Percentiles rank a stretch among this genome's conserved stretches.
phyloP scores from a whole-genome alignment of 2,329 filamentous ascomycete species.

The Calonectria hongkongensis region DNA sequence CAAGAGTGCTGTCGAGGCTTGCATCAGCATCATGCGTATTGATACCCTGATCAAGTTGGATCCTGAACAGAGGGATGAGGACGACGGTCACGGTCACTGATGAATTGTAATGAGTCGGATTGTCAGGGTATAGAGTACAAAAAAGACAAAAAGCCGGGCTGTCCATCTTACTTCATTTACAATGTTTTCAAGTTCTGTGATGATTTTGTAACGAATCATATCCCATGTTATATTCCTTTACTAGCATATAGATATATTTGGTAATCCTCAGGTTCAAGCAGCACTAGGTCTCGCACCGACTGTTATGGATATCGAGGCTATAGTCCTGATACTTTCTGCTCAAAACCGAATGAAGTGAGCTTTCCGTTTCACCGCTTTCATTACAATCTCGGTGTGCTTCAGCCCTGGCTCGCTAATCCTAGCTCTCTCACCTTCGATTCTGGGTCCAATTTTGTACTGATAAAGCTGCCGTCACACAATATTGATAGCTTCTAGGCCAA shows the following conservation, averaged over 20 bases:
- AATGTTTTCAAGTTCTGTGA: constrained; percentile 20
- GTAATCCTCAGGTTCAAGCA: background rate
- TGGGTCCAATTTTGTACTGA: no score
- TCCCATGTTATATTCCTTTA: constrained; percentile 22
- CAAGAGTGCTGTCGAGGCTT: constrained; percentile 98
- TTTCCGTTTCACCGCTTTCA: background rate
- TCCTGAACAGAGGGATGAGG: constrained; percentile 84
- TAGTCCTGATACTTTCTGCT: background rate
- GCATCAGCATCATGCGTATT: constrained; percentile 99
- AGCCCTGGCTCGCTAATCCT: background rate
- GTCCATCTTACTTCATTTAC: constrained; percentile 38
- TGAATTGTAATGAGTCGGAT: constrained; percentile 53
- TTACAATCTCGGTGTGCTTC: background rate
- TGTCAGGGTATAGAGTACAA: constrained; percentile 51
- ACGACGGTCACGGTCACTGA: constrained; percentile 90
- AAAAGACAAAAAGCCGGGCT: constrained; percentile 56
- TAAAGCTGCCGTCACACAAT: background rate
- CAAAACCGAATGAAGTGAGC: no score
- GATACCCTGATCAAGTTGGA: constrained; percentile 99
- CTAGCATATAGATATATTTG: constrained; percentile 19
- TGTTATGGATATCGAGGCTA: background rate
- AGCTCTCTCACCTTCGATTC: background rate
- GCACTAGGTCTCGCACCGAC: background rate
- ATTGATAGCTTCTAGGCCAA: background rate
- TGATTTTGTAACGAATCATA: constrained; percentile 22